Evolutionary conservation across 441 rosid species (phyloP).

Genomic region (Corymbia calophylla): DNA sequence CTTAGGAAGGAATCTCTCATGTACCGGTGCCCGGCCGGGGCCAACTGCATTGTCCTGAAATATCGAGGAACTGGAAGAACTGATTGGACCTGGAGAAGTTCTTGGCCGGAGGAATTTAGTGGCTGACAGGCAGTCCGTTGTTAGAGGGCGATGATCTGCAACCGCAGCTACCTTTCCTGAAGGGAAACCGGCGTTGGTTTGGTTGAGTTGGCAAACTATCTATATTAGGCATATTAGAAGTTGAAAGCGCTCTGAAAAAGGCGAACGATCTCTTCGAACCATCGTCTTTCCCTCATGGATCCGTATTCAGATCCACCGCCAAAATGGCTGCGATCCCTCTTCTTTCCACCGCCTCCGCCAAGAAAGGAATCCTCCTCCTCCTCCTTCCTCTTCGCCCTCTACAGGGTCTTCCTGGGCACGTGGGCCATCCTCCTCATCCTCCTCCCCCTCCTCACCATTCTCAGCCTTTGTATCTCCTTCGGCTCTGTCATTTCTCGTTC

Average conservation of each 20-base stretch:
- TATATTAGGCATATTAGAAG: too few relatives aligned
- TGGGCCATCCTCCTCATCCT: background rate
- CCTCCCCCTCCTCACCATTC: background rate
- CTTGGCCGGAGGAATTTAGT: conserved; percentile 60
- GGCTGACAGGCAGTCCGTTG: conserved; percentile 85
- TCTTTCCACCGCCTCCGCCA: background rate
- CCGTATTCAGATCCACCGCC: too few relatives aligned
- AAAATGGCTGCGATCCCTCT: background rate
- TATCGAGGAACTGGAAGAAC: conserved; percentile 21
- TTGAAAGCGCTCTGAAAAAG: too few relatives aligned
- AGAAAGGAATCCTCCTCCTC: background rate
- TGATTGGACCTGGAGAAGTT: background rate
- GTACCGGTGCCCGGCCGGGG: conserved; percentile 7
- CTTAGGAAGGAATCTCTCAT: background rate
- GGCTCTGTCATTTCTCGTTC: background rate
- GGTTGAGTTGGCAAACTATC: too few relatives aligned
- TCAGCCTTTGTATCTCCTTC: background rate
- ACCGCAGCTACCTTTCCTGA: conserved; percentile 64
- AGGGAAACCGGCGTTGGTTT: background rate
- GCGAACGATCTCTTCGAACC: too few relatives aligned
- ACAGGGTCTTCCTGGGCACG: too few relatives aligned
- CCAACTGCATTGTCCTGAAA: conserved; percentile 17
- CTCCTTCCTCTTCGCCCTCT: background rate
- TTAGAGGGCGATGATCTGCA: conserved; percentile 79
- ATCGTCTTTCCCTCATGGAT: too few relatives aligned